phyloP scores from a whole-genome alignment of 2,329 filamentous ascomycete species.

The Grosmannia huntii region DNA sequence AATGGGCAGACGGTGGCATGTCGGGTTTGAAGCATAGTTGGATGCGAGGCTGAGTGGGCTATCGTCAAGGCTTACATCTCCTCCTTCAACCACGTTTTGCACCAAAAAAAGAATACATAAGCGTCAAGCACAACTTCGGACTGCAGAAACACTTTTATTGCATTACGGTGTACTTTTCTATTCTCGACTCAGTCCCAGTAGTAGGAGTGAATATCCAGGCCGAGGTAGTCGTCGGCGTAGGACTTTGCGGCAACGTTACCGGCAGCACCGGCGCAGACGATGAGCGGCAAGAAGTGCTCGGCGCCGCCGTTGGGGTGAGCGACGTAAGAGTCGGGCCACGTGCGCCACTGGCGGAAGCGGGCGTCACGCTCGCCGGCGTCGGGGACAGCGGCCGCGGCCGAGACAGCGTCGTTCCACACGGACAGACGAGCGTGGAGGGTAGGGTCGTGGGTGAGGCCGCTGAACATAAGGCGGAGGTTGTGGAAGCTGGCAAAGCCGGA shows the following conservation, averaged over 20 bases:
- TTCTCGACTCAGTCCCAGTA: conserved; percentile 30
- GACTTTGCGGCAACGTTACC: conserved; percentile 25
- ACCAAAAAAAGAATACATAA: too few relatives aligned
- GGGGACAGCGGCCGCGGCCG: conserved; percentile 23
- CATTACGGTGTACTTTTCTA: background rate
- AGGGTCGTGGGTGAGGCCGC: conserved; percentile 11
- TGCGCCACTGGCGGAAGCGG: conserved; percentile 32
- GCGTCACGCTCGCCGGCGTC: conserved; percentile 22
- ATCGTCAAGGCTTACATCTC: too few relatives aligned
- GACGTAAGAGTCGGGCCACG: conserved; percentile 31
- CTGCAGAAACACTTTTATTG: too few relatives aligned
- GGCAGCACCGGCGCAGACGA: conserved; percentile 41
- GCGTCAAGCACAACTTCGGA: too few relatives aligned
- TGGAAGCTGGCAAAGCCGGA: conserved; percentile 47
- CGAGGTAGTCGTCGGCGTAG: conserved; percentile 36
- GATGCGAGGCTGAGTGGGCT: too few relatives aligned
- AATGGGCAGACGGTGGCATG: too few relatives aligned
- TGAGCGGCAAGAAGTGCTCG: conserved; percentile 47
- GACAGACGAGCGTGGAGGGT: conserved; percentile 17
- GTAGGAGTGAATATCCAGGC: conserved; percentile 39
- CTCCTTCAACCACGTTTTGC: too few relatives aligned
- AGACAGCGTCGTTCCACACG: conserved; percentile 34
- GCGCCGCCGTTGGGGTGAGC: conserved; percentile 42
- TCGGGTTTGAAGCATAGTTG: too few relatives aligned
- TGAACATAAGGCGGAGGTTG: conserved; percentile 36